Base-by-base conservation (phyloP, 495 filamentous ascomycete species). In the Lichina pygmaea region DNA sequence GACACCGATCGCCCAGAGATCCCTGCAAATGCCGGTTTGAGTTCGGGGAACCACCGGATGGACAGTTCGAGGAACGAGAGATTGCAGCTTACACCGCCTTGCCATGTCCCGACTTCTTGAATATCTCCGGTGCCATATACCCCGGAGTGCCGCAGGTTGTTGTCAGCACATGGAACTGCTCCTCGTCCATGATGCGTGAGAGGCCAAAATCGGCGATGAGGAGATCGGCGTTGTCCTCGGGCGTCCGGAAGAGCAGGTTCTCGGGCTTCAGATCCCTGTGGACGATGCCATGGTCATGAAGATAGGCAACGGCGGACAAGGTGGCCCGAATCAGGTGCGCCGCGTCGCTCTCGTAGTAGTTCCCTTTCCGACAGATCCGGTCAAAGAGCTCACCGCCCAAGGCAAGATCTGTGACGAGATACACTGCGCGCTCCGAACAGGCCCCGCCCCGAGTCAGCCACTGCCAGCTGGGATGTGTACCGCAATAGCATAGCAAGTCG, bases 221-320 rank as follows among this genome's bases (percentile, higher is more conserved):
- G n/a, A 97, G 62, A 57, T 84, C 78, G 47, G 78, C 75, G 53
- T 83, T 84, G 52, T 84, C 78, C 57, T 84, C 78, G 11, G 78
- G 77, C 1, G 78, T 83, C 41, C 78, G 67, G 62, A 84, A 84
- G 9, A 84, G 67, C 3, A 84, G 65, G 53, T 84, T 84, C 55
- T 84, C 78, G 44, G 78, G 78, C 50, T 76, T 78, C 12, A 77
- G 56, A 54, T 81, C 77, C 50, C 89, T 82, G 58, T 97, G 89
- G 9, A 97, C 89, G 54, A 97, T 97, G 47, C 86, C 89, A 53
- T 97, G 85, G 59, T 95, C 91, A 59, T 97, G 89, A 33, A 97
- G 72, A 59, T 97, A 97, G 42, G 89, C 86, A 44, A 95, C 89
- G n/a, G 89, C 91, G 11, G 83, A 92, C 39, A 97, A 70, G 0